Evolutionary conservation across 768 basidiomycete species (phyloP).

Genomic region (Psilocybe azurescens): DNA sequence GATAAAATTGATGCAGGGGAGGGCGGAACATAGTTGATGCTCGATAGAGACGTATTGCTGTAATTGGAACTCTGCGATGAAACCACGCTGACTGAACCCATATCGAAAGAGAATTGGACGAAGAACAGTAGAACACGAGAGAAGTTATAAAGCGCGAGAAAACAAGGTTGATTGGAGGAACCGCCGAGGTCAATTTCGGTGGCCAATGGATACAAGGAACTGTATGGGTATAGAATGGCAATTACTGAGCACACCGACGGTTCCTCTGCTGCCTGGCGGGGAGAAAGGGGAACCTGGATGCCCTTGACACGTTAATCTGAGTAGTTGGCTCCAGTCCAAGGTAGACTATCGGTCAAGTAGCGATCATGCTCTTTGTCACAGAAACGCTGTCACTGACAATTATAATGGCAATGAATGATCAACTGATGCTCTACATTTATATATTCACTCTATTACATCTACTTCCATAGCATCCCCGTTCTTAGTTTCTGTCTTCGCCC

Average conservation of each 20-base stretch:
- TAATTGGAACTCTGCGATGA: constrained; percentile 38
- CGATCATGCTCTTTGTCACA: constrained; percentile 22
- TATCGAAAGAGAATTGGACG: constrained; percentile 26
- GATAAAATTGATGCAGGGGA: constrained; percentile 42
- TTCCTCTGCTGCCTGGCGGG: constrained; percentile 41
- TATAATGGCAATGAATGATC: background rate
- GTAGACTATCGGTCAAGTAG: constrained; percentile 15
- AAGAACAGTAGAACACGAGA: constrained; percentile 25
- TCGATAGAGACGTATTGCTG: constrained; percentile 38
- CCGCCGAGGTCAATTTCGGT: constrained; percentile 55
- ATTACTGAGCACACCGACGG: constrained; percentile 48
- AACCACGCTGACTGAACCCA: constrained; percentile 40
- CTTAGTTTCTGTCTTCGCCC: constrained; percentile 32
- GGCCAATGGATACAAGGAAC: constrained; percentile 39
- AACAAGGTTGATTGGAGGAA: constrained; percentile 44
- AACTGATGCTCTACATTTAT: too few relatives aligned
- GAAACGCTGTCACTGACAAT: constrained; percentile 18
- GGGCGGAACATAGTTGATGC: constrained; percentile 39
- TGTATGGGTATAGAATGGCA: constrained; percentile 40
- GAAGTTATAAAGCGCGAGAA: constrained; percentile 23
- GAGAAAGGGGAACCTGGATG: constrained; percentile 22
- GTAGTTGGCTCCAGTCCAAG: constrained; percentile 28
- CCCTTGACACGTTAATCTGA: constrained; percentile 23
- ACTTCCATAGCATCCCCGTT: constrained; percentile 30
- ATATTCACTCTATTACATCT: background rate